Percentiles rank a stretch among this genome's conserved stretches.
Conservation (phyloP, 352 stramenopile genomes). For the Pythium coloratum region DNA sequence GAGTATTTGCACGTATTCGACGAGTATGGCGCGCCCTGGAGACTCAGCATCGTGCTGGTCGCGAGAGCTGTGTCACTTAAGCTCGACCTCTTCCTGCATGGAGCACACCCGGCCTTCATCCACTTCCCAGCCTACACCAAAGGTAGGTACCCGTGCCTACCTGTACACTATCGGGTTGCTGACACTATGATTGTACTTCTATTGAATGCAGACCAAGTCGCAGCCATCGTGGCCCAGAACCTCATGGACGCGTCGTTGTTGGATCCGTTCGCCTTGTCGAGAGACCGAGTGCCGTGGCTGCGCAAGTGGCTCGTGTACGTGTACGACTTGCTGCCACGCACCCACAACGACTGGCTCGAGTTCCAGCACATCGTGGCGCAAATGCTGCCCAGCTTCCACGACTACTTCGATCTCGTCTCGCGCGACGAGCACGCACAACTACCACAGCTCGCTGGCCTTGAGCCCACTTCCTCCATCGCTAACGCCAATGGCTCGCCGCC, state of each 20-base stretch:
- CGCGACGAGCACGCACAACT: slow-evolving; percentile 11
- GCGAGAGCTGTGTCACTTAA: slow-evolving; percentile 66
- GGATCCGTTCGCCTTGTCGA: background rate
- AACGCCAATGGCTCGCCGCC: background rate
- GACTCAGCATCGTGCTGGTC: slow-evolving; percentile 59
- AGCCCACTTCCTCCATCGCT: background rate
- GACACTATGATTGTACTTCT: too few relatives aligned
- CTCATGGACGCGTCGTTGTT: slow-evolving; percentile 4
- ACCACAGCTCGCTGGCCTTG: slow-evolving; percentile 12
- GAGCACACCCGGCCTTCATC: slow-evolving; percentile 23
- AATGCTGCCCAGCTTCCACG: slow-evolving; percentile 34
- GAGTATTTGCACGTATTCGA: slow-evolving; percentile 53
- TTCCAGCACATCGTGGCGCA: slow-evolving; percentile 34
- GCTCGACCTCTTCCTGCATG: slow-evolving; percentile 46
- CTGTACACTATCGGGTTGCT: background rate
- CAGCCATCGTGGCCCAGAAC: slow-evolving; percentile 23
- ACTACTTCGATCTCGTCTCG: slow-evolving; percentile 28
- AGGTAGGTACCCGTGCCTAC: slow-evolving; percentile 8
- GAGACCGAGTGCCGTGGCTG: slow-evolving; percentile 12
- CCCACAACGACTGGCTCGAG: slow-evolving; percentile 37
- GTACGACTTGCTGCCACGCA: slow-evolving; percentile 27
- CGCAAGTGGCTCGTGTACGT: slow-evolving; percentile 26
- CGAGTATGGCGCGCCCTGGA: slow-evolving; percentile 42
- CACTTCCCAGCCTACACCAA: slow-evolving; percentile 29
- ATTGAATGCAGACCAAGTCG: slow-evolving; percentile 19